These are phyloP conservation scores for Isatis lusitanica DNA, from an alignment of 441 rosid species.

Conservation along the genomic window DNA sequence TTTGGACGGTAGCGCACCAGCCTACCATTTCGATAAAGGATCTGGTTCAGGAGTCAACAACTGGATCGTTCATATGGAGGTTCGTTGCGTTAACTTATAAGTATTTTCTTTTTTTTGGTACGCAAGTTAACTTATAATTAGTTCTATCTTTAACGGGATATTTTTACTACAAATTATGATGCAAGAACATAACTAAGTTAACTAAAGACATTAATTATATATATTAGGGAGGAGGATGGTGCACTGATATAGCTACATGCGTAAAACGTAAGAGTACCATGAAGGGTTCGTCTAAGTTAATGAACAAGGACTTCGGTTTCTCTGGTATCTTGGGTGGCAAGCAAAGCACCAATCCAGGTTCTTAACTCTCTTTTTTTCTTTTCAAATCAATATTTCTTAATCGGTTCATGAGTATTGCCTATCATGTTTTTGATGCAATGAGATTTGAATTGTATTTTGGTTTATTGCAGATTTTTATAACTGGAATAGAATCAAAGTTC, in stretches of 20 bases:
- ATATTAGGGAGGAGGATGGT: conserved; percentile 89
- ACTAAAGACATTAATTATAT: background rate
- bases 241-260: conserved; percentile 51
- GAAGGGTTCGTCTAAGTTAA: conserved; percentile 64
- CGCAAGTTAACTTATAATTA: no score
- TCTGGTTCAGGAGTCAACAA: conserved; percentile 61
- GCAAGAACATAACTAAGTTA: background rate
- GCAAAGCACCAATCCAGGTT: conserved; percentile 76
- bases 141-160: no score
- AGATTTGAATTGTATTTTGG: background rate
- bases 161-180: background rate
- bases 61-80: conserved; percentile 78
- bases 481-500: conserved; percentile 89
- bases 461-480: conserved; percentile 63
- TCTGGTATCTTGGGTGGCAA: conserved; percentile 68
- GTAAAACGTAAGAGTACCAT: conserved; percentile 47
- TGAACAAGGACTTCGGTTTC: conserved; percentile 68
- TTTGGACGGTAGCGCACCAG: conserved; percentile 77
- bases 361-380: no score
- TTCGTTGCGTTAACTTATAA: conserved; percentile 24
- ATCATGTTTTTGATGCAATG: background rate
- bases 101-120: no score
- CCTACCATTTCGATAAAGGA: conserved; percentile 66
- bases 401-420: background rate
- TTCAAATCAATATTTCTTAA: no score